phyloP scores from a whole-genome alignment of 106 monocot genomes.

The Narthecium ossifragum region DNA sequence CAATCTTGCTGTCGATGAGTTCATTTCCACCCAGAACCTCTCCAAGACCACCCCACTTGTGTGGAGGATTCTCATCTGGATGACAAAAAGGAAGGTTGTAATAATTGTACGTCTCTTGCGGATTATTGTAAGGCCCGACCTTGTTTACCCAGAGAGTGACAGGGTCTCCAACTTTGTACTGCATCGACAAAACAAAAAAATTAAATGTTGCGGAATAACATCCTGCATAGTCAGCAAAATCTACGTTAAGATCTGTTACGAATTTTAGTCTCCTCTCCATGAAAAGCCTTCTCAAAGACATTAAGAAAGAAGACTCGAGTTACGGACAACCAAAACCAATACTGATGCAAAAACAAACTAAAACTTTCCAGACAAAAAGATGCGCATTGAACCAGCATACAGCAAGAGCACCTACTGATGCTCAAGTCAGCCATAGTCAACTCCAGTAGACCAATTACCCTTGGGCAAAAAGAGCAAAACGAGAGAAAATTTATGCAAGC shows the following conservation, averaged over 20 bases:
- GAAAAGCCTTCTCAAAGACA: not conserved
- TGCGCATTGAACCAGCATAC: too few relatives aligned
- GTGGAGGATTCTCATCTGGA: conserved; percentile 44
- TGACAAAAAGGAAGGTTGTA: conserved; percentile 87
- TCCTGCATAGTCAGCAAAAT: not conserved
- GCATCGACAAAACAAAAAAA: conserved; percentile 15
- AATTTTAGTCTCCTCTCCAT: not conserved
- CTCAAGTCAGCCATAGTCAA: too few relatives aligned
- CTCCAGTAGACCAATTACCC: too few relatives aligned
- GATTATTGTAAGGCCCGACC: conserved; percentile 91
- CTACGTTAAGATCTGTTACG: too few relatives aligned
- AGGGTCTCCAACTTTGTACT: conserved; percentile 58
- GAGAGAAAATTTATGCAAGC: too few relatives aligned
- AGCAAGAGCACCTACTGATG: too few relatives aligned
- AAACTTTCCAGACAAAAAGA: too few relatives aligned
- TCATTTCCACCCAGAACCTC: conserved; percentile 95
- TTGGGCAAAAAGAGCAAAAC: too few relatives aligned
- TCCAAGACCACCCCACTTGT: conserved; percentile 93
- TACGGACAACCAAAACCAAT: too few relatives aligned
- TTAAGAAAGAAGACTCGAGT: not conserved
- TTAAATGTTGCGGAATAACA: not conserved
- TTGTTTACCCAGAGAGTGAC: conserved; percentile 90
- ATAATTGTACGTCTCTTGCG: conserved; percentile 94
- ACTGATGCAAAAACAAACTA: too few relatives aligned
- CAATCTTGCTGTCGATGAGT: conserved; percentile 81